Base-by-base conservation (phyloP, 768 basidiomycete genomes). In the Pleurotus salmoneostramineus region DNA sequence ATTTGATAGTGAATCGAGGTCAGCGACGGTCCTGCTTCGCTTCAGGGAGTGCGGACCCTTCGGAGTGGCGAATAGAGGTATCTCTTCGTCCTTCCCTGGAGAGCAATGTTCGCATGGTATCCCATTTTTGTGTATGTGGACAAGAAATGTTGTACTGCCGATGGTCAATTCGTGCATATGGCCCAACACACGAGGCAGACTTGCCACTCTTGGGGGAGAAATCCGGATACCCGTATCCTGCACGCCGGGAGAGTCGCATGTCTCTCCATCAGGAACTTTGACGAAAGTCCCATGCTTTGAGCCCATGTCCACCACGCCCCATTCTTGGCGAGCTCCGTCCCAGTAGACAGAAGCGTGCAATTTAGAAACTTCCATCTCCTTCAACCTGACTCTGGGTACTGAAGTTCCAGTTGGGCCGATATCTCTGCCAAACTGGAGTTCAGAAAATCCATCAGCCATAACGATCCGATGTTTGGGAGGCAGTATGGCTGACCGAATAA, bases 291-390 rank as follows among this genome's bases (percentile, higher is more conserved):
- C 92, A 62, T 94, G 92, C 69, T 85, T 88, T 54, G 88, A 90
- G 7, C 89, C 92, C 85, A 89, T 89, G 67, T 94, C 92, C 7
- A 92, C 89, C 33, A 90, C 72, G 2, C 81, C 79, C 91, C 91
- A 93, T 58, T 82, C 80, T 11, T 71, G 67, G 56, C 81, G 76
- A 35, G 57, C 59, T 11, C 73, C 72, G 66, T 91, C 85, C 86
- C 85, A 91, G 65, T 82, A 93, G 1, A 81, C 74, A 2, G 85
- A 89, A 6, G 89, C 87, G 65, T 94, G 92, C 55, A 88, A 62
- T 70, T 93, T 93, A 2, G 89, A 91, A 8, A 93, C 89, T 60
- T 82, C 80, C 85, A 94, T 88, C 72, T 93, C 91, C 70, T 88
- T 91, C 36, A 94, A 71, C 46, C 92, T 83, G 56, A 94, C 75